Evolutionary conservation across 75 land plant genomes (phyloP).

Genomic region (Azolla pinnata): DNA sequence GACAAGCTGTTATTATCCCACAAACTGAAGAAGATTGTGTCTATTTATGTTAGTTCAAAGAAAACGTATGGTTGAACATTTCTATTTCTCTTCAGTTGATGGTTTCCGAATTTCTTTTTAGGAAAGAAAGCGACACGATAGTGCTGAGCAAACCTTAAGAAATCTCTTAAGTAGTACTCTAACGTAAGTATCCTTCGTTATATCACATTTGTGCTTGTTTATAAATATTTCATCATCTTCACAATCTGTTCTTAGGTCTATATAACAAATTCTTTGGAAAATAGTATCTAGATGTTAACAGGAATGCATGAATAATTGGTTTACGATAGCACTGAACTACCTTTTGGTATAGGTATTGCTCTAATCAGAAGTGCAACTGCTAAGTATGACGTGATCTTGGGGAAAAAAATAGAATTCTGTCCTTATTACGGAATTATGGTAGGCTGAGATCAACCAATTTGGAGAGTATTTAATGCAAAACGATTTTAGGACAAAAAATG

Average conservation of each 20-base stretch:
- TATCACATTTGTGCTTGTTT: not conserved
- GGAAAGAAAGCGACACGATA: slow-evolving; percentile 31
- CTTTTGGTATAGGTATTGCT: not conserved
- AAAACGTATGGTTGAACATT: too few relatives aligned
- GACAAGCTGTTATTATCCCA: not conserved
- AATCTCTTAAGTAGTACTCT: slow-evolving; percentile 69
- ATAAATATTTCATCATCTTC: not conserved
- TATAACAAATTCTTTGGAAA: not conserved
- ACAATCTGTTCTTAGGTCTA: not conserved
- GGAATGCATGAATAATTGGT: too few relatives aligned
- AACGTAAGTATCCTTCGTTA: slow-evolving; percentile 43
- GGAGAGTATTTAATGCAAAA: not conserved
- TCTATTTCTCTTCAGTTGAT: too few relatives aligned
- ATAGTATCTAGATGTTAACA: not conserved
- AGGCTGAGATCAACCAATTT: not conserved
- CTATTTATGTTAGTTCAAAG: slow-evolving; percentile 9
- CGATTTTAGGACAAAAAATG: not conserved
- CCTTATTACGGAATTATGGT: too few relatives aligned
- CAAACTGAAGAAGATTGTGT: not conserved
- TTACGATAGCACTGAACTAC: too few relatives aligned
- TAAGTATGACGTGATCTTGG: not conserved
- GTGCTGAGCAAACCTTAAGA: slow-evolving; percentile 55
- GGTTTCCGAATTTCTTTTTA: slow-evolving; percentile 17
- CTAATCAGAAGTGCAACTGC: not conserved
- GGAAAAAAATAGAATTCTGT: too few relatives aligned